These are phyloP conservation scores for Penicillium olsonii DNA, from an alignment of 2,329 filamentous ascomycete genomes.

Conservation along the genomic window DNA sequence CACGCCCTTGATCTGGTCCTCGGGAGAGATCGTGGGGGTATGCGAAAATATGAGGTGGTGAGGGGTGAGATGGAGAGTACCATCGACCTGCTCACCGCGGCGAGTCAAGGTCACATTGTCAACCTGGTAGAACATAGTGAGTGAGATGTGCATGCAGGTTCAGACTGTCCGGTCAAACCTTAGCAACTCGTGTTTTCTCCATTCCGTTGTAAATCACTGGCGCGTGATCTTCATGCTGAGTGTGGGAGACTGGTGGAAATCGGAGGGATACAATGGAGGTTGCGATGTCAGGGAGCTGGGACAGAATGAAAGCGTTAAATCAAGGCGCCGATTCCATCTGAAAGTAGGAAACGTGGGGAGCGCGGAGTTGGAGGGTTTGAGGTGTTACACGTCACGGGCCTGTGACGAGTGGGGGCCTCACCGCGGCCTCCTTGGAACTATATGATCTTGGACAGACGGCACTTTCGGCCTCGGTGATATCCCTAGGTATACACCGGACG, in stretches of 20 bases:
- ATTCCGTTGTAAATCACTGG: slow-evolving; percentile 38
- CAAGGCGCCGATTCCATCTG: background rate
- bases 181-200: slow-evolving; percentile 49
- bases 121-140: slow-evolving; percentile 36
- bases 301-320: background rate
- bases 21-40: slow-evolving; percentile 46
- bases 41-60: slow-evolving; percentile 68
- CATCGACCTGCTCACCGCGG: slow-evolving; percentile 57
- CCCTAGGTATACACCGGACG: no score
- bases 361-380: slow-evolving; percentile 4
- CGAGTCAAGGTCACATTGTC: slow-evolving; percentile 61
- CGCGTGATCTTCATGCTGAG: slow-evolving; percentile 36
- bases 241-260: slow-evolving; percentile 5
- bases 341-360: slow-evolving; percentile 1
- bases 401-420: slow-evolving; percentile 8
- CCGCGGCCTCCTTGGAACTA: slow-evolving; percentile 4
- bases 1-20: slow-evolving; percentile 43
- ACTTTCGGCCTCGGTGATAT: no score
- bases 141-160: background rate
- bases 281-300: background rate
- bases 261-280: background rate
- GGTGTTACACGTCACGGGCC: slow-evolving; percentile 14
- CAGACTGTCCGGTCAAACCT: slow-evolving; percentile 30
- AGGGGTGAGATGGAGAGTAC: slow-evolving; percentile 63
- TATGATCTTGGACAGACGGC: background rate